Percentiles rank a stretch among this genome's conserved stretches.
phyloP scores from a whole-genome alignment of 2,329 filamentous ascomycete genomes.

The Diaporthe australafricana region DNA sequence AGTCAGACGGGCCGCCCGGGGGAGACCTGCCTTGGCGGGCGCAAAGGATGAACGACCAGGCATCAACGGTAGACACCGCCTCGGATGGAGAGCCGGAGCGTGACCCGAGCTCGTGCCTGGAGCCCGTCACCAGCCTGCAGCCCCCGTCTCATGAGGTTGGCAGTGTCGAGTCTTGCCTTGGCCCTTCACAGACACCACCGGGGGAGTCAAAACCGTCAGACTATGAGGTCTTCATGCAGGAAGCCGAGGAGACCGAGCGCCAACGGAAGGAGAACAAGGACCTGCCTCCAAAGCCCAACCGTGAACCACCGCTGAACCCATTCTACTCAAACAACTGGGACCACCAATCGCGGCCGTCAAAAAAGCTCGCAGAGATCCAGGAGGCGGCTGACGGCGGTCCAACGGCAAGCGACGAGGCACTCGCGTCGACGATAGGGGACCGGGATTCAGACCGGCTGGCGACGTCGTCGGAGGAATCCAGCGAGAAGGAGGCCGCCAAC shows the following conservation, averaged over 20 bases:
- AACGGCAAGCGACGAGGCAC: background rate
- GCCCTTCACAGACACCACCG: background rate
- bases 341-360: background rate
- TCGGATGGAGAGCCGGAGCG: constrained; percentile 9
- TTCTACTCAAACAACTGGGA: constrained; percentile 35
- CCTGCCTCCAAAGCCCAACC: background rate
- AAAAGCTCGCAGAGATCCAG: constrained; percentile 30
- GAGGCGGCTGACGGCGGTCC: constrained; percentile 16
- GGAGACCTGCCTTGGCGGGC: background rate
- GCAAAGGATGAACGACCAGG: background rate
- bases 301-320: constrained; percentile 18
- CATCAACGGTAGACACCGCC: background rate
- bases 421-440: background rate
- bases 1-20: background rate
- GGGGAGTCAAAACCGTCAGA: constrained; percentile 8
- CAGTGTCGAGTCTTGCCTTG: background rate
- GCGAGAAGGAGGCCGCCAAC: background rate
- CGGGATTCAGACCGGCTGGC: constrained; percentile 3
- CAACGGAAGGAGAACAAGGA: background rate
- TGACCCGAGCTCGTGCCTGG: constrained; percentile 9
- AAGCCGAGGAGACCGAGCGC: constrained; percentile 31
- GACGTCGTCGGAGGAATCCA: constrained; percentile 2
- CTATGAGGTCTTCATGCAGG: constrained; percentile 31
- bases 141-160: background rate
- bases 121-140: constrained; percentile 2